Evolutionary conservation across 768 basidiomycete species (phyloP).

Genomic region (Amanita rimosa): DNA sequence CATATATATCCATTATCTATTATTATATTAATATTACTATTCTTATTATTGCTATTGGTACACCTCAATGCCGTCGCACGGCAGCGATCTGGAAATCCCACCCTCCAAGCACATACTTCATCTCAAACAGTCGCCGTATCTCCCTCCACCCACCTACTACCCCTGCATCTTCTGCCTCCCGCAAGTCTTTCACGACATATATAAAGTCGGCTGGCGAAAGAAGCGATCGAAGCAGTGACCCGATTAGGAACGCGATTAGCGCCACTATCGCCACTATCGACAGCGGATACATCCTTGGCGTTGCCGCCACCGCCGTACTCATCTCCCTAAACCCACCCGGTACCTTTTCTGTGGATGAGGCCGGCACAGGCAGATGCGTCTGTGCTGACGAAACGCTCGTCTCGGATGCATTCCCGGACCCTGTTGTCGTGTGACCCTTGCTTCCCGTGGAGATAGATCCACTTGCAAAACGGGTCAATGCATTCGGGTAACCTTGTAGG

Average conservation of each 20-base stretch:
- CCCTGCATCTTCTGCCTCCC: constrained; percentile 38
- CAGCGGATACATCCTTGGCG: constrained; percentile 23
- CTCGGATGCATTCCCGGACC: background rate
- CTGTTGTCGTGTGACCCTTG: constrained; percentile 9
- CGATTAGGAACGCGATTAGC: constrained; percentile 84
- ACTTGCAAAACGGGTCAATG: constrained; percentile 38
- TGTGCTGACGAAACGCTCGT: background rate
- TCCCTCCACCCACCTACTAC: constrained; percentile 64
- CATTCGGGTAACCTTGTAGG: constrained; percentile 47
- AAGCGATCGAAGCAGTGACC: constrained; percentile 80
- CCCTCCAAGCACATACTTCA: constrained; percentile 71
- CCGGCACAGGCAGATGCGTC: background rate
- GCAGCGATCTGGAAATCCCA: constrained; percentile 87
- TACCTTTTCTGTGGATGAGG: constrained; percentile 15
- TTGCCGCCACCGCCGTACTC: constrained; percentile 13
- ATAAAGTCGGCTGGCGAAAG: constrained; percentile 88
- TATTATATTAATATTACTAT: constrained; percentile 6
- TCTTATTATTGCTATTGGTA: background rate
- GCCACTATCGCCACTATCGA: constrained; percentile 65
- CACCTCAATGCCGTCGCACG: constrained; percentile 52
- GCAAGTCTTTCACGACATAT: constrained; percentile 53
- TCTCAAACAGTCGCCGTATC: constrained; percentile 69
- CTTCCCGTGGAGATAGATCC: constrained; percentile 9
- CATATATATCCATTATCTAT: constrained; percentile 8
- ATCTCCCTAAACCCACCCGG: constrained; percentile 27